These are phyloP conservation scores for Kwoniella dejecticola DNA, from an alignment of 768 basidiomycete species.

Conservation along the genomic window DNA sequence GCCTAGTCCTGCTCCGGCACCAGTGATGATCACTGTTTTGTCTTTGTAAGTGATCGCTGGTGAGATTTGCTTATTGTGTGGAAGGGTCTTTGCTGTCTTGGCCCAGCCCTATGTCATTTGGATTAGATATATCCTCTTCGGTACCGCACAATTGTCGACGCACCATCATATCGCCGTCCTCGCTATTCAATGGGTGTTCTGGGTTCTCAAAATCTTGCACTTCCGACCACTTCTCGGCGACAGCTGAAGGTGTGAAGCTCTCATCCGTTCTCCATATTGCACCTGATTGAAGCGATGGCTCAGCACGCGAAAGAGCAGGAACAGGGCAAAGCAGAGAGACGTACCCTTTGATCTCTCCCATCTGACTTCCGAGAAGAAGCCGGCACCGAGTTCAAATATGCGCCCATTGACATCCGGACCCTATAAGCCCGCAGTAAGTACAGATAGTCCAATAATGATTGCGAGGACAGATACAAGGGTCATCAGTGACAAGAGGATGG, in stretches of 20 bases:
- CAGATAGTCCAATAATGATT: too few relatives aligned
- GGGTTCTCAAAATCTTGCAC: conserved; percentile 75
- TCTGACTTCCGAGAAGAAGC: conserved; percentile 84
- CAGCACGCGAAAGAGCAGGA: too few relatives aligned
- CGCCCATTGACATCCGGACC: conserved; percentile 56
- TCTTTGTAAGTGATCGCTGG: conserved; percentile 78
- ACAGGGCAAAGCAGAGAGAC: conserved; percentile 1
- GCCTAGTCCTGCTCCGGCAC: conserved; percentile 91
- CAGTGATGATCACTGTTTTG: conserved; percentile 91
- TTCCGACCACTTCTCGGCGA: conserved; percentile 80
- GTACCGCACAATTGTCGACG: neutral
- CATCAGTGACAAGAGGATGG: too few relatives aligned
- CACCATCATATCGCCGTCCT: conserved; percentile 60
- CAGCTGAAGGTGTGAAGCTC: conserved; percentile 91
- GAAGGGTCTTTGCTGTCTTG: conserved; percentile 64
- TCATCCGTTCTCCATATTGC: conserved; percentile 84
- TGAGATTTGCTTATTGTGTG: conserved; percentile 69
- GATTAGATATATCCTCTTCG: neutral
- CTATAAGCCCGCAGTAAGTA: too few relatives aligned
- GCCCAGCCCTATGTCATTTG: conserved; percentile 60
- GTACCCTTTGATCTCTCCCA: conserved; percentile 91
- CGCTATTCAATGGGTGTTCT: conserved; percentile 66
- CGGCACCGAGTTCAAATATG: conserved; percentile 89
- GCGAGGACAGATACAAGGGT: too few relatives aligned
- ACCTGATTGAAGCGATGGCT: conserved; percentile 40